phyloP scores from a whole-genome alignment of 495 filamentous ascomycete genomes.

The Trichocladium uniseriatum region DNA sequence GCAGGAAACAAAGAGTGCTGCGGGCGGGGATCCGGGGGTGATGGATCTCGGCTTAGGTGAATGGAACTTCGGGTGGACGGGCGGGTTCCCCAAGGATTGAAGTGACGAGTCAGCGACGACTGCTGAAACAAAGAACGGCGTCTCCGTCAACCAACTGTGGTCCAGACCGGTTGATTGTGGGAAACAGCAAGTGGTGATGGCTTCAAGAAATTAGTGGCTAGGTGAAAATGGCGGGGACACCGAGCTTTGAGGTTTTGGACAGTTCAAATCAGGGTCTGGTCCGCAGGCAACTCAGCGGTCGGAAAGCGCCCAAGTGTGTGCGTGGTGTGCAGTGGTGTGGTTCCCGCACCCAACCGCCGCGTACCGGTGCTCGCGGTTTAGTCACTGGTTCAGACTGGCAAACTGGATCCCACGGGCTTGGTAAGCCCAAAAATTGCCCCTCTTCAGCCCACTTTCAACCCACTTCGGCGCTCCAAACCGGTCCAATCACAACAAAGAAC shows the following conservation, averaged over 20 bases:
- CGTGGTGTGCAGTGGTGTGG: conserved; percentile 2
- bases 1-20: background rate
- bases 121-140: conserved; percentile 1
- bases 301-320: background rate
- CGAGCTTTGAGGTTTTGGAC: background rate
- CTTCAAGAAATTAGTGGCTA: background rate
- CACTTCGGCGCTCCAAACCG: background rate
- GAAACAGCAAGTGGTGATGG: conserved; percentile 1
- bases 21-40: conserved; percentile 1
- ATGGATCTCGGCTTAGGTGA: conserved; percentile 5
- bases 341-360: conserved; percentile 5
- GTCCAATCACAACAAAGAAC: conserved; percentile 17
- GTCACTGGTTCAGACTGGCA: too few relatives aligned
- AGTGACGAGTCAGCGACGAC: conserved; percentile 1
- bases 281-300: background rate
- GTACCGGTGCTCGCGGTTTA: conserved; percentile 13
- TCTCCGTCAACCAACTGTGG: too few relatives aligned
- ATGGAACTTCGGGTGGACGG: conserved; percentile 11
- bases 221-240: background rate
- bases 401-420: conserved; percentile 21
- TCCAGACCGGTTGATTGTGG: too few relatives aligned
- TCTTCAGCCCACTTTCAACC: conserved; percentile 4
- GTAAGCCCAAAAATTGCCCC: conserved; percentile 22
- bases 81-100: background rate
- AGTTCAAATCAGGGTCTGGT: conserved; percentile 9